Evolutionary conservation across 1,284 basidiomycete genomes (phyloP).

Genomic region (Thelephora terrestris): DNA sequence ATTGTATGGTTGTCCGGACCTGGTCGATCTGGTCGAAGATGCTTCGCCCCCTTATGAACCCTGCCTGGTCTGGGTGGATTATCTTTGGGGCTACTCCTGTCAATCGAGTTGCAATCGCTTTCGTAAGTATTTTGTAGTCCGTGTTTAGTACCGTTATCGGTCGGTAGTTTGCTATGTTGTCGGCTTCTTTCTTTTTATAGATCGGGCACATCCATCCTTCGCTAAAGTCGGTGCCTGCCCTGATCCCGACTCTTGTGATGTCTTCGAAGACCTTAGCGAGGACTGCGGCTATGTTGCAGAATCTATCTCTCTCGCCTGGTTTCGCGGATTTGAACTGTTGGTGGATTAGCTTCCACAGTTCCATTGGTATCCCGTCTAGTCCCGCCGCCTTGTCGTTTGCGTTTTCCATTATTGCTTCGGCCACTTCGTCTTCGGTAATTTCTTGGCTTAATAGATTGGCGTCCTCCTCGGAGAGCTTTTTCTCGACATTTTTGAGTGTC

Average conservation of each 20-base stretch:
- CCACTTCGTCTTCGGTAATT: neutral
- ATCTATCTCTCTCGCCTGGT: neutral
- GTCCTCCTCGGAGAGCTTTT: neutral
- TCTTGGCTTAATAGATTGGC: neutral
- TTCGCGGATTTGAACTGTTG: neutral
- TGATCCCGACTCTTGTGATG: constrained; percentile 8
- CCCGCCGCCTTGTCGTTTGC: constrained; percentile 9
- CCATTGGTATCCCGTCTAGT: constrained; percentile 13
- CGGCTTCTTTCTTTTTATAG: constrained; percentile 16
- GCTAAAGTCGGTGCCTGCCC: constrained; percentile 3
- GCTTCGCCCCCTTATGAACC: constrained; percentile 22
- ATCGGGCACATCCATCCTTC: constrained; percentile 16
- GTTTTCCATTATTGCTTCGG: neutral
- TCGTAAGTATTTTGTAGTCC: no score
- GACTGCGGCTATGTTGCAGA: constrained; percentile 6
- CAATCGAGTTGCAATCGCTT: no score
- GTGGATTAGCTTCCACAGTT: constrained; percentile 14
- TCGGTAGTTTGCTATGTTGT: constrained; percentile 12
- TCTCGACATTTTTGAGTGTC: neutral
- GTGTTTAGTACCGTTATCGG: no score
- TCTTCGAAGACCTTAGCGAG: constrained; percentile 11
- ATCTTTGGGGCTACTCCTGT: constrained; percentile 17
- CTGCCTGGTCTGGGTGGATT: constrained; percentile 24
- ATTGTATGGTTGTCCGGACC: no score
- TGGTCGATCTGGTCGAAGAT: constrained; percentile 24